Percentiles rank a stretch among this genome's conserved stretches.
These are phyloP conservation scores for Peterozyma toletana DNA, from an alignment of 805 yeast species.

Conservation along the genomic window DNA sequence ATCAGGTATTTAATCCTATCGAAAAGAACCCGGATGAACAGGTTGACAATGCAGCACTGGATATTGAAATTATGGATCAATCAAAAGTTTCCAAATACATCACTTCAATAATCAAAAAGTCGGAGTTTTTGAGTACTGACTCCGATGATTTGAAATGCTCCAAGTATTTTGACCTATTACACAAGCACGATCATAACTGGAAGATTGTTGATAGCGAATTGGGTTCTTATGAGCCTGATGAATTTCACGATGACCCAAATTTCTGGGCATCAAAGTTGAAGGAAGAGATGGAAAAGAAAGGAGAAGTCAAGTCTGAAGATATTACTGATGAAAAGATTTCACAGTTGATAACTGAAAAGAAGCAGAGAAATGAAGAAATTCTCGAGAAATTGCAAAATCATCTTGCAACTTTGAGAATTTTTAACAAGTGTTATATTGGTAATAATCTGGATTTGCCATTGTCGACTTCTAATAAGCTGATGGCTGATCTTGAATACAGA, in stretches of 20 bases:
- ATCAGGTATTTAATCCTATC: too few species aligned
- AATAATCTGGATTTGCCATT: background rate
- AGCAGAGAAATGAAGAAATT: background rate
- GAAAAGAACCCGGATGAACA: too few species aligned
- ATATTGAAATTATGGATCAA: too few species aligned
- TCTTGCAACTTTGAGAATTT: background rate
- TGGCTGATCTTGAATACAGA: conserved; percentile 11
- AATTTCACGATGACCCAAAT: background rate
- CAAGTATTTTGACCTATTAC: conserved; percentile 6
- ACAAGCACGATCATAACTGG: conserved; percentile 9
- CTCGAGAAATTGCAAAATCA: background rate
- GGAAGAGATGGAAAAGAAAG: background rate
- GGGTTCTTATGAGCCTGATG: background rate
- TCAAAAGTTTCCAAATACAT: too few species aligned
- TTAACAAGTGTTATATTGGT: conserved; percentile 1
- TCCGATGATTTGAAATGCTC: conserved; percentile 13
- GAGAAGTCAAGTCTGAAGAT: background rate
- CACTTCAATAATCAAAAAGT: too few species aligned
- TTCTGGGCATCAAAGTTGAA: background rate
- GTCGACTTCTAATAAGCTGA: conserved; percentile 3
- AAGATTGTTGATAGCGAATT: background rate
- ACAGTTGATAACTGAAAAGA: background rate
- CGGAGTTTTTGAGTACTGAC: too few species aligned
- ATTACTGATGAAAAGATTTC: background rate
- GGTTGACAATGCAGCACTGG: too few species aligned